Evolutionary conservation across 2,329 filamentous ascomycete genomes (phyloP), one percentile per base, ranked within the genome.

Genomic region (Alternaria viburni): DNA sequence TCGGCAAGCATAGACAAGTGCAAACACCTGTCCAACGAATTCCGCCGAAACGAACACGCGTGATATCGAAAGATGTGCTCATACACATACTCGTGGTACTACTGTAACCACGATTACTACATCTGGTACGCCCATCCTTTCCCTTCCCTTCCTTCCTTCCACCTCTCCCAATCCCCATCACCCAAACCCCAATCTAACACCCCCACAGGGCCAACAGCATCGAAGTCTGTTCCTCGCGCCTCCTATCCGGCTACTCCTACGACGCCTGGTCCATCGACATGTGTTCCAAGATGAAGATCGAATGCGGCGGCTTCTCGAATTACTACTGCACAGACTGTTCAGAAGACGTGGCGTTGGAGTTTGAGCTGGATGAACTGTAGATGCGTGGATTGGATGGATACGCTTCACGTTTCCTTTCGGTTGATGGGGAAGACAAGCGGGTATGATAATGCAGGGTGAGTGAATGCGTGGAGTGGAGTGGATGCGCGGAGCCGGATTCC

Each of bases 211-310:
- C 77, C 63, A 80, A 83, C 74, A 79, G 72, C 57, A 79, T 84
- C 62, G 82, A 84, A 69, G 77, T 82, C 65, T 84, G 83, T 75
- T 75, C 72, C 10, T 81, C 80, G 57, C 80, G 82, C 17, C 80
- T 82, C 7, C 77, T 84, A 21, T 81, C 78, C 17, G 79, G 81
- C 61, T 83, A 84, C 73, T 83, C 81, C 3, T 81, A 81, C 69
- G 82, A 84, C 62, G 80, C 81, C 21, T 84, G 82, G 82, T 80
- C 79, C 60, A 82, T 81, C 68, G 83, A 84, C 72, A 83, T 83
- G 80, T 83, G 81, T 72, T 81, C 80, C 65, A 80, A 81, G 68
- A 80, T 80, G 70, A 73, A 72, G 17, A 78, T 79, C 23, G 74
- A 69, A 43, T 83, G 81, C 67, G 79, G 77, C 55, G 81, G 81